Percentiles rank a stretch among this genome's conserved stretches.
Evolutionary conservation across 306 rosid genomes (phyloP).

Genomic region (Lathyrus aphaca): DNA sequence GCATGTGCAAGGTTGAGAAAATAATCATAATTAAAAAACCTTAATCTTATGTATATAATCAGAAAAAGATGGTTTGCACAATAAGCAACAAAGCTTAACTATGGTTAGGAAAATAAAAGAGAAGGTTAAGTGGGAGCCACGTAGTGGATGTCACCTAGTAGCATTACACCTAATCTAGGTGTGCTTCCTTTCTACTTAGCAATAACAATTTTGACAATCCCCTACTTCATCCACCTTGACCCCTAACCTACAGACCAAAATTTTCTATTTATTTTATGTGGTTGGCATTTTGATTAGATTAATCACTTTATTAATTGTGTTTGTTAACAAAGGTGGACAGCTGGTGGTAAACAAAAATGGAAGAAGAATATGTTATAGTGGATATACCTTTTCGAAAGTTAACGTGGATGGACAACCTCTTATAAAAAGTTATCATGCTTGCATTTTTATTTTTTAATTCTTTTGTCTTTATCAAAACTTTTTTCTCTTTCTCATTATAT

Average conservation of each 20-base stretch:
- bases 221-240: slow-evolving; percentile 36
- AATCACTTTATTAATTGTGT: background rate
- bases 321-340: background rate
- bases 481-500: no score
- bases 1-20: background rate
- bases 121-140: slow-evolving; percentile 38
- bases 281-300: background rate
- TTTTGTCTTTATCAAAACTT: no score
- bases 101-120: background rate
- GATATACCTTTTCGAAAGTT: background rate
- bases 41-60: no score
- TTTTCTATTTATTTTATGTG: background rate
- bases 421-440: no score
- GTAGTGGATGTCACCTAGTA: slow-evolving; percentile 37
- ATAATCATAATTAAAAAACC: background rate
- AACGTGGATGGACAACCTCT: no score
- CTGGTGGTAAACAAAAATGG: background rate
- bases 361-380: background rate
- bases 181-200: slow-evolving; percentile 57
- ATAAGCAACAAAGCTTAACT: background rate
- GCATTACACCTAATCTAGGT: slow-evolving; percentile 40
- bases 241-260: slow-evolving; percentile 57
- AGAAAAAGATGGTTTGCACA: no score
- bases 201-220: slow-evolving; percentile 30
- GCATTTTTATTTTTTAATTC: no score